Evolutionary conservation across 1,139 yeast species (phyloP).

Genomic region (Pichia sp.): DNA sequence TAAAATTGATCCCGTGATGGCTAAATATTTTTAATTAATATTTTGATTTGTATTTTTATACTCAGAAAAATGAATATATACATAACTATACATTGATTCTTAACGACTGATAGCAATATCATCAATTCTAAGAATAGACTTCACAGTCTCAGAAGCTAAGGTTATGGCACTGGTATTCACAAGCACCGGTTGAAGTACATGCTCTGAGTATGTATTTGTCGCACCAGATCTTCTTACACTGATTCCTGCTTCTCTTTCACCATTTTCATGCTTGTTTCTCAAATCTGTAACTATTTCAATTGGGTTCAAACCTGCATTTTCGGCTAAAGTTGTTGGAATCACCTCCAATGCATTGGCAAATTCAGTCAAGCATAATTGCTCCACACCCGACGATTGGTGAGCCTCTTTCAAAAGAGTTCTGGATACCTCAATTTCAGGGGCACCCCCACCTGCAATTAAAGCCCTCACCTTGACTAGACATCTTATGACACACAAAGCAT

Average conservation of each 20-base stretch:
- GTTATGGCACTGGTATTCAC: constrained; percentile 93
- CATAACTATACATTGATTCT: not conserved
- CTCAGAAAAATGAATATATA: not conserved
- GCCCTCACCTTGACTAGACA: constrained; percentile 94
- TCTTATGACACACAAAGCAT: constrained; percentile 93
- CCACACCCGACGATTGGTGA: constrained; percentile 77
- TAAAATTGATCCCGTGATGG: no score
- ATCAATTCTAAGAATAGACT: constrained; percentile 91
- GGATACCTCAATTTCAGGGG: constrained; percentile 94
- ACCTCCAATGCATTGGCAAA: constrained; percentile 95
- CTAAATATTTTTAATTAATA: not conserved
- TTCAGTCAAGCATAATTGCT: constrained; percentile 92
- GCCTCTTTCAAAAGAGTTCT: constrained; percentile 77
- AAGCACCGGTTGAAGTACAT: constrained; percentile 92
- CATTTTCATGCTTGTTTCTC: constrained; percentile 86
- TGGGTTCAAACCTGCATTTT: constrained; percentile 94
- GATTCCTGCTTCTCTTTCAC: constrained; percentile 92
- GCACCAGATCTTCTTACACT: constrained; percentile 93
- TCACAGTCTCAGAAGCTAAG: constrained; percentile 93
- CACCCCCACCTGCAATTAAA: constrained; percentile 98
- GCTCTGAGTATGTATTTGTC: constrained; percentile 86
- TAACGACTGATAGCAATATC: constrained; percentile 84
- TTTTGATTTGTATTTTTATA: not conserved
- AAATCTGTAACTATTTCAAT: constrained; percentile 93
- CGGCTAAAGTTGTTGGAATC: constrained; percentile 95